phyloP scores from a whole-genome alignment of 257 asterid species.

The Apocynum venetum region DNA sequence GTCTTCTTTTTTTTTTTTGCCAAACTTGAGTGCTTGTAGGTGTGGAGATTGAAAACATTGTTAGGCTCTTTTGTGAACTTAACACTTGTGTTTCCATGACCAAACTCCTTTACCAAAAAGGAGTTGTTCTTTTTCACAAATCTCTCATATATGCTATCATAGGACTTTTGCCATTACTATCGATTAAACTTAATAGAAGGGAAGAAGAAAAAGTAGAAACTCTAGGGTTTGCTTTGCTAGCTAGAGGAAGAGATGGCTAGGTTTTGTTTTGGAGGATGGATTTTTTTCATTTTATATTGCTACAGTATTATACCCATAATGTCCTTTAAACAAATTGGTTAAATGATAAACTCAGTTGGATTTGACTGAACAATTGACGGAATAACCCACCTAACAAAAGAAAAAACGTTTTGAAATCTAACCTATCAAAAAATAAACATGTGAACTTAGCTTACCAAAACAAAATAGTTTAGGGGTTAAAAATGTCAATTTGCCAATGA shows the following conservation, averaged over 20 bases:
- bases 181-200: constrained; percentile 18
- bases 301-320: too few species aligned
- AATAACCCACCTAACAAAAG: too few species aligned
- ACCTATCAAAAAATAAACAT: too few species aligned
- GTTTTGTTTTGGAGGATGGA: too few species aligned
- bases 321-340: too few species aligned
- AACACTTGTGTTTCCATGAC: constrained; percentile 69
- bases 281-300: too few species aligned
- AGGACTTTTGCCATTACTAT: constrained; percentile 73
- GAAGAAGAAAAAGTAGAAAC: background rate
- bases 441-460: too few species aligned
- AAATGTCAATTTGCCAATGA: too few species aligned
- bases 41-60: constrained; percentile 80
- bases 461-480: too few species aligned
- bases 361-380: too few species aligned
- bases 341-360: too few species aligned
- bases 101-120: constrained; percentile 74
- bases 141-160: constrained; percentile 91
- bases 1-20: constrained; percentile 84
- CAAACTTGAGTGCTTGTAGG: constrained; percentile 85
- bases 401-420: too few species aligned
- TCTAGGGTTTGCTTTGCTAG: constrained; percentile 41
- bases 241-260: constrained; percentile 6
- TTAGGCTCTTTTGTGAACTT: constrained; percentile 85
- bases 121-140: constrained; percentile 81